Evolutionary conservation across 805 yeast species (phyloP), one percentile per base, ranked within the genome.

Genomic region (Schwanniomyces yamadae): DNA sequence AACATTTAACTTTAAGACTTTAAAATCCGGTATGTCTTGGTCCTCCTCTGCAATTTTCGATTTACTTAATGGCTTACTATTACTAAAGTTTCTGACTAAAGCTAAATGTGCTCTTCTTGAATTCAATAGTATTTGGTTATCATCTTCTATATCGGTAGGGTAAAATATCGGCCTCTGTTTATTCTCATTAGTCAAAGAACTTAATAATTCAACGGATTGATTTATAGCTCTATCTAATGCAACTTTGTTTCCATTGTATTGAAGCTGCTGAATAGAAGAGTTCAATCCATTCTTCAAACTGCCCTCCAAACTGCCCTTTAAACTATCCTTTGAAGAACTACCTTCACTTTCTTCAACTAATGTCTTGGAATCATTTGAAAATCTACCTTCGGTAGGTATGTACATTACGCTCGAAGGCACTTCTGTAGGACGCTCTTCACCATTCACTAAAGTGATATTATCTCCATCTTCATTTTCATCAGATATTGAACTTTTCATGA

Each of bases 211-310:
- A 10, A 71, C 61, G 1, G 82, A 73, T 20, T 73, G 67, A 41
- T 71, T 63, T 38, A 84, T 80, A 1, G 82, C 71, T 34, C 84
- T 66, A 40, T 78, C 82, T 37, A 90, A 64, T 1, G 82, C 72
- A 0, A 78, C 64, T 37, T 84, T 74, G 62, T 82, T 81, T 48
- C 82, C 80, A 53, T 87, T 87, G 56, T 84, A 91, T 42, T 78
- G 84, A 38, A 83, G 61, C 53, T 90, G 96, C 40, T 80, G 78
- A 21, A 83, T 55, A 34, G 88, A 82, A 1, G 82, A 67, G 29
- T 70, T 65, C 40, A 70, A 50, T 12, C 68, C 43, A 21, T 31
- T 40, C 30, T 70, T 65, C 41, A 70, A 50, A n/a, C 68, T 43
- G 21, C 27, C 42, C 5, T 15, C 29, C 34, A 36, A 36, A 20